phyloP scores from a whole-genome alignment of 2,329 filamentous ascomycete species.

The Beauveria sp. region DNA sequence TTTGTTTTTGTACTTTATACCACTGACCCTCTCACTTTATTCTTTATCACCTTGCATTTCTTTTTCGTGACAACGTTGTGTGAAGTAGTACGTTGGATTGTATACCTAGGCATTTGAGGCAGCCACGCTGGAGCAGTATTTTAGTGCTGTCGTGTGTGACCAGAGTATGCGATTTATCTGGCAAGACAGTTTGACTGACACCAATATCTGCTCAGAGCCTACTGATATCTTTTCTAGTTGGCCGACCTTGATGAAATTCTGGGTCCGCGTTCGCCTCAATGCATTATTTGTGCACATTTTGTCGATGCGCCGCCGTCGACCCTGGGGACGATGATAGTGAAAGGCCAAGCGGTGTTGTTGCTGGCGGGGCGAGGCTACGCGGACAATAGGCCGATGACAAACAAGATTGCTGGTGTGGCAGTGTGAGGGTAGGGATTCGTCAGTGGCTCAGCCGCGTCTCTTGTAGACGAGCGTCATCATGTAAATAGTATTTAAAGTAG shows the following conservation, averaged over 20 bases:
- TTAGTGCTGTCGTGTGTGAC: too few species aligned
- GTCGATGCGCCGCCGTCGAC: too few species aligned
- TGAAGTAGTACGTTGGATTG: neutral
- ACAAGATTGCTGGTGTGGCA: neutral
- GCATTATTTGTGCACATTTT: too few species aligned
- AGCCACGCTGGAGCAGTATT: too few species aligned
- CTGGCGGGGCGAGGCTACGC: neutral
- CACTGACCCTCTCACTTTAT: neutral
- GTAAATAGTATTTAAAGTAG: neutral
- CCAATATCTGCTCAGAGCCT: neutral
- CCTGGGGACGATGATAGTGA: too few species aligned
- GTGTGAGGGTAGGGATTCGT: neutral
- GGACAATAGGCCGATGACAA: neutral
- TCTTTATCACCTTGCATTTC: neutral
- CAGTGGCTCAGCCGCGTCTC: neutral
- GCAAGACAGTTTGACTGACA: neutral
- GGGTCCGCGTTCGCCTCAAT: too few species aligned
- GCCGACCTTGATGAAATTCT: too few species aligned
- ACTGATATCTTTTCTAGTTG: too few species aligned
- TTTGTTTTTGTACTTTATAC: neutral
- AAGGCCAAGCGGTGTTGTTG: too few species aligned
- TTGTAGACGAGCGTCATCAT: too few species aligned
- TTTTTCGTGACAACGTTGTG: neutral
- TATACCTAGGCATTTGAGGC: neutral
- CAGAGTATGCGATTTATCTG: too few species aligned